These are phyloP conservation scores for Daldinia bambusicola DNA, from an alignment of 495 filamentous ascomycete species.

Conservation along the genomic window DNA sequence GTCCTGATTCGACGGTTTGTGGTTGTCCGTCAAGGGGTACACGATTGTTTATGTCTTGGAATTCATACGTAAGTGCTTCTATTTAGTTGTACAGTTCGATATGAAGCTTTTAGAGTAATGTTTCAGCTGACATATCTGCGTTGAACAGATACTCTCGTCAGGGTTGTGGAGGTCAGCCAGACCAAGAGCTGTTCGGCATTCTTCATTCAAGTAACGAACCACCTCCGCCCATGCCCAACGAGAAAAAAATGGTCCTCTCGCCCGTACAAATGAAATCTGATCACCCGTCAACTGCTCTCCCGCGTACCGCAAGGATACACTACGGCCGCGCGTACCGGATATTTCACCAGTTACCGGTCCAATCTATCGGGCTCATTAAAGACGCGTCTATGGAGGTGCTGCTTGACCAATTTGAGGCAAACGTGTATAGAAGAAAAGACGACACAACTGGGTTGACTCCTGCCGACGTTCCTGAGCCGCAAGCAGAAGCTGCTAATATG, in stretches of 20 bases:
- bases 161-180: background rate
- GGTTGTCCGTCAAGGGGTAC: background rate
- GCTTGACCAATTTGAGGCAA: background rate
- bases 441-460: background rate
- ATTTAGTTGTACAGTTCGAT: background rate
- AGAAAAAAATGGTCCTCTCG: background rate
- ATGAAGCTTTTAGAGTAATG: background rate
- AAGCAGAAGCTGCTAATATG: background rate
- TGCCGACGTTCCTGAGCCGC: background rate
- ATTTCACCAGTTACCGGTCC: background rate
- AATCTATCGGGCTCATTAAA: background rate
- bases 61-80: background rate
- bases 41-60: background rate
- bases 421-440: background rate
- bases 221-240: background rate
- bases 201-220: background rate
- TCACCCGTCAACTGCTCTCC: background rate
- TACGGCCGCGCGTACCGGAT: background rate
- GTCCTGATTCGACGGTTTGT: background rate
- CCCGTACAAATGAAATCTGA: background rate
- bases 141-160: background rate
- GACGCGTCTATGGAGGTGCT: background rate
- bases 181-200: background rate
- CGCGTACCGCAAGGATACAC: background rate
- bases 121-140: background rate